Conservation (phyloP, 1,284 basidiomycete species). For the Apiotrichum gracile region DNA sequence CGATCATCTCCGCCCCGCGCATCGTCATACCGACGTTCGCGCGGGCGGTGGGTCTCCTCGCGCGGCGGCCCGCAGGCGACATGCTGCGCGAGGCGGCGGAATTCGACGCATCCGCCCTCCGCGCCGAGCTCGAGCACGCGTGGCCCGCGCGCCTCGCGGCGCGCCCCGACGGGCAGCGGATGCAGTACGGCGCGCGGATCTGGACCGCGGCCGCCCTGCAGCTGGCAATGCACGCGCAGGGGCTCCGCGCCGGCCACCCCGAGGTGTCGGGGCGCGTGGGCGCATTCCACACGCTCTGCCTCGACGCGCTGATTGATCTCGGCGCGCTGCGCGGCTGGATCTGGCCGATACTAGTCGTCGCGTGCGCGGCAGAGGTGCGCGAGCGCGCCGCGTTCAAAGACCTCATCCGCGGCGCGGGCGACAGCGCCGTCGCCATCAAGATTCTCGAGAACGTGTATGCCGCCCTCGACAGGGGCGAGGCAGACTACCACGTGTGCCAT, state of each 20-base stretch:
- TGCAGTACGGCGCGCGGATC: slow-evolving; percentile 6
- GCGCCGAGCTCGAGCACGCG: slow-evolving; percentile 3
- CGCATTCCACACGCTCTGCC: background rate
- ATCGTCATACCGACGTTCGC: slow-evolving; percentile 3
- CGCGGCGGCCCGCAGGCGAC: background rate
- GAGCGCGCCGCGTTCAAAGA: background rate
- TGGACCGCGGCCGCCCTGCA: slow-evolving; percentile 3
- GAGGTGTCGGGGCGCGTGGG: background rate
- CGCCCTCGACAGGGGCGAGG: background rate
- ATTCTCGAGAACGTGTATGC: background rate
- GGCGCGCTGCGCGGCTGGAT: slow-evolving; percentile 5
- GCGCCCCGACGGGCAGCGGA: background rate
- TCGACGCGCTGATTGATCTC: slow-evolving; percentile 1
- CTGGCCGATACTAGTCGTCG: slow-evolving; percentile 3
- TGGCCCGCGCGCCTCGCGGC: slow-evolving; percentile 5
- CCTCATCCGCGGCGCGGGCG: background rate
- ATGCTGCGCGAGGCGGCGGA: slow-evolving; percentile 5
- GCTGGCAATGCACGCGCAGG: slow-evolving; percentile 5
- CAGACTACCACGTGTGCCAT: slow-evolving; percentile 2
- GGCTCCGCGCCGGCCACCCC: background rate
- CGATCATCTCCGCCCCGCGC: background rate
- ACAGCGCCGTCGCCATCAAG: background rate
- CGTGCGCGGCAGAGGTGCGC: background rate
- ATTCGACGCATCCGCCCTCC: slow-evolving; percentile 1
- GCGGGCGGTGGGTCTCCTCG: background rate